Evolutionary conservation across 2,329 filamentous ascomycete species (phyloP).

Genomic region (Fusarium austroafricanum): DNA sequence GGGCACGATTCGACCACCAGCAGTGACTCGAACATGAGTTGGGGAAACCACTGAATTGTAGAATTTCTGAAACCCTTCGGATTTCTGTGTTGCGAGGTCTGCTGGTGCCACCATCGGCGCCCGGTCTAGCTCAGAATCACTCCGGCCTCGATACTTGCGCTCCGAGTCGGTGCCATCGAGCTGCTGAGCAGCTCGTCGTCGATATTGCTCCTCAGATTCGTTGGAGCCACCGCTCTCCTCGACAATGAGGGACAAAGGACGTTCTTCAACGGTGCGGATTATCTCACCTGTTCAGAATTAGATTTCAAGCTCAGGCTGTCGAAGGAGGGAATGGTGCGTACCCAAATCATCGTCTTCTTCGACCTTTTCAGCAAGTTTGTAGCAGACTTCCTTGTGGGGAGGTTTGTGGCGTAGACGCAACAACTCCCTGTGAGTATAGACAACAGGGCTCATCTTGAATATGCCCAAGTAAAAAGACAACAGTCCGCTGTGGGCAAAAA

Average conservation of each 20-base stretch:
- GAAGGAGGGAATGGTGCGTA: conserved; percentile 41
- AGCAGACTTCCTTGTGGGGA: conserved; percentile 43
- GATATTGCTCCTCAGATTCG: conserved; percentile 17
- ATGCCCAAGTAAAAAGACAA: conserved; percentile 55
- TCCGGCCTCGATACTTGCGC: conserved; percentile 60
- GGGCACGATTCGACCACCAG: conserved; percentile 74
- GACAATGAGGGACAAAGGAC: conserved; percentile 47
- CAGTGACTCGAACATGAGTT: conserved; percentile 74
- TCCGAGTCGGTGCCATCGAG: conserved; percentile 57
- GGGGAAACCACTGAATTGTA: conserved; percentile 76
- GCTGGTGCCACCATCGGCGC: conserved; percentile 66
- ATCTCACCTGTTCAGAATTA: conserved; percentile 47
- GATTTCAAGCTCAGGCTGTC: background rate
- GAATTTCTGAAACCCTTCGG: conserved; percentile 75
- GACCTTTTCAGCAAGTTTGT: conserved; percentile 50
- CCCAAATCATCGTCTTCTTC: conserved; percentile 56
- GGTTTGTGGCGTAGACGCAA: conserved; percentile 50
- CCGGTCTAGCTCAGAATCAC: conserved; percentile 55
- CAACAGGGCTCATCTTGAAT: conserved; percentile 56
- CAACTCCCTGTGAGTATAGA: conserved; percentile 60
- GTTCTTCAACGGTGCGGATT: conserved; percentile 45
- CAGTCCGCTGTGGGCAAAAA: conserved; percentile 45
- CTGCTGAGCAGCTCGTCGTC: conserved; percentile 45
- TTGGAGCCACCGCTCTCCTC: conserved; percentile 43
- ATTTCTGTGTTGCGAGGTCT: conserved; percentile 65